Percentiles rank a stretch among this genome's conserved stretches.
Conservation (phyloP, 2,329 filamentous ascomycete genomes). For the Venturia aucupariae region DNA sequence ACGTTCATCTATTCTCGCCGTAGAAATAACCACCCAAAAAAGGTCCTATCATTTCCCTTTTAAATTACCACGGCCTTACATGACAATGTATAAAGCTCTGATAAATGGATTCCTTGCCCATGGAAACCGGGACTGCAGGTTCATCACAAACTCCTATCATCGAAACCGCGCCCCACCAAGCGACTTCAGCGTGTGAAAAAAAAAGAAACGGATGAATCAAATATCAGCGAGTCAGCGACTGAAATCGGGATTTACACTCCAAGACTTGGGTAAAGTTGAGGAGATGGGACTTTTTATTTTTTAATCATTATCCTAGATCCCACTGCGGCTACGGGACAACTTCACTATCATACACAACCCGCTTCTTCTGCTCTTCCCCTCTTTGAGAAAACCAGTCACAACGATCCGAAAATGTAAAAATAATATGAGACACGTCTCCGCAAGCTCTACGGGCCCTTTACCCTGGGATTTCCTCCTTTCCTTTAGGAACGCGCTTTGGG, state of each 20-base stretch:
- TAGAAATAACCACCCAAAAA: no score
- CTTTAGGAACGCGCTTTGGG: no score
- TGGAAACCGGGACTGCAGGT: not conserved
- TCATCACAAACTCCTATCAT: not conserved
- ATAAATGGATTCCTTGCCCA: not conserved
- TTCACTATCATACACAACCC: no score
- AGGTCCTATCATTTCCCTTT: not conserved
- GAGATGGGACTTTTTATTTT: not conserved
- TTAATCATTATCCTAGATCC: no score
- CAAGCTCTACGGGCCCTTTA: no score
- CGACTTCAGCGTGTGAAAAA: not conserved
- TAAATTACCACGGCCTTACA: not conserved
- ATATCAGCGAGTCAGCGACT: not conserved
- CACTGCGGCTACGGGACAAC: no score
- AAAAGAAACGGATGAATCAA: not conserved
- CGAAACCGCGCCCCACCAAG: not conserved
- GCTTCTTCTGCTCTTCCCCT: no score
- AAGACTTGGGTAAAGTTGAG: not conserved
- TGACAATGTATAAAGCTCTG: not conserved
- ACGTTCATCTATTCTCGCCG: no score
- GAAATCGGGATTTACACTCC: not conserved
- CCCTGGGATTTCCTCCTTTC: no score
- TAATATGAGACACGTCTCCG: no score
- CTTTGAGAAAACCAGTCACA: no score
- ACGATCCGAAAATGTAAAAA: no score